Evolutionary conservation across 768 basidiomycete genomes (phyloP), one percentile per base, ranked within the genome.

Genomic region (Mycena galericulata): DNA sequence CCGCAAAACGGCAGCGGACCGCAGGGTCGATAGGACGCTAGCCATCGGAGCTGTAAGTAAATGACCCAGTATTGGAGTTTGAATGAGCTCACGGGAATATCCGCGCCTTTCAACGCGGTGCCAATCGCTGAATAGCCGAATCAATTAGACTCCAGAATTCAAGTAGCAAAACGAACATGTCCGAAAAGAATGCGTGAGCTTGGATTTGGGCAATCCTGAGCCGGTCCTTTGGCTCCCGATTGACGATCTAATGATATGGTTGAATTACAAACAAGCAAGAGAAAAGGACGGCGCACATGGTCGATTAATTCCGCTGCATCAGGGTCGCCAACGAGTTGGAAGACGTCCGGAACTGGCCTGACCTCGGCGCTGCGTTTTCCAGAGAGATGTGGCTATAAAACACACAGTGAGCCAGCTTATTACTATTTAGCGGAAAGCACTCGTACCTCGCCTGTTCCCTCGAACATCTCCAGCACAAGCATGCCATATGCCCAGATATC

Each of bases 401-500:
- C 26, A 36, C 2, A 0, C 38, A 11, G 8, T 1, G 8, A 14
- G 11, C 29, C 54, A 41, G 22, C 32, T 22, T 14, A 41, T 2
- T 4, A 26, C 26, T 38, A 20, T 24, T 18, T 0, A 56, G 20
- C 29, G 18, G 36, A 10, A 20, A 27, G 27, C 30, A 12, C 34
- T 17, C 62, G 17, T 40, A 63, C 64, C 59, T 50, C 17, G 12
- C 59, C 40, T 17, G 49, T 61, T 22, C 57, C 68, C 6, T 70
- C 24, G 32, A 72, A 49, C 68, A 72, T 67, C 36, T 72, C 68
- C 10, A 70, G 34, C 24, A 72, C 18, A 17, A 72, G 17, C 38
- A 66, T 38, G 1, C 69, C 68, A 11, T 63, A 67, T 3, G 56
- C 65, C 54, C 62, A 72, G 14, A 70, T 64, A 55, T 72, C 72